These are phyloP conservation scores for Paspalum notatum DNA, from an alignment of 176 grass and related monocot genomes.

Conservation along the genomic window DNA sequence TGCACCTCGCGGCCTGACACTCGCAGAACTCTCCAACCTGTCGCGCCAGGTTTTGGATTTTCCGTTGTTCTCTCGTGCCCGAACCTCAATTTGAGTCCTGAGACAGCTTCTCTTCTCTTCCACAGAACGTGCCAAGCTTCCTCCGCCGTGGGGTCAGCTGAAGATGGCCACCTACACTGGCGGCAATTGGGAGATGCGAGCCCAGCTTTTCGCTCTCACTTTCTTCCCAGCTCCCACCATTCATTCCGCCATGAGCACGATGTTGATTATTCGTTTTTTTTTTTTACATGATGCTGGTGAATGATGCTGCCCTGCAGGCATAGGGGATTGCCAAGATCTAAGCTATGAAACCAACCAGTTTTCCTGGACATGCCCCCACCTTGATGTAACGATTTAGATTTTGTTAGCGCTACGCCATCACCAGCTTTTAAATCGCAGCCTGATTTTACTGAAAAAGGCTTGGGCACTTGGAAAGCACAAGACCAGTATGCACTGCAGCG, in stretches of 20 bases:
- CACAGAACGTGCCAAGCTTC: slow-evolving; percentile 8
- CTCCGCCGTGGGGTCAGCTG: background rate
- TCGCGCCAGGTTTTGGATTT: background rate
- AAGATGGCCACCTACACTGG: background rate
- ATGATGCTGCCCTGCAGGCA: background rate
- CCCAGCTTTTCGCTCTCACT: slow-evolving; percentile 4
- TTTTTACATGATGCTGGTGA: background rate
- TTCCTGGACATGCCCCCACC: background rate
- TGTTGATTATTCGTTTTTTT: background rate
- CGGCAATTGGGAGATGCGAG: background rate
- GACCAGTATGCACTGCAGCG: background rate
- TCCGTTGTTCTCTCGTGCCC: background rate
- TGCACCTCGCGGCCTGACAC: background rate
- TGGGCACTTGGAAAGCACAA: background rate
- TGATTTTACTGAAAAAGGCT: background rate
- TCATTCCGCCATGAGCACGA: slow-evolving; percentile 14
- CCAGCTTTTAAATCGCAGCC: background rate
- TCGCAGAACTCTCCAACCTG: background rate
- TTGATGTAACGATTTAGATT: background rate
- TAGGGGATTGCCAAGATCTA: background rate
- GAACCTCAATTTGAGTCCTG: background rate
- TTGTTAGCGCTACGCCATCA: background rate
- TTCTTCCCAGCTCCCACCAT: slow-evolving; percentile 4
- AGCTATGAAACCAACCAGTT: background rate
- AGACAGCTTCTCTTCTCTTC: background rate